A percentile compares a stretch with the other conserved stretches of the same genome.
These are phyloP conservation scores for Polytrichum formosum DNA, from an alignment of 225 moss, liverwort and hornwort genomes.

Conservation along the genomic window DNA sequence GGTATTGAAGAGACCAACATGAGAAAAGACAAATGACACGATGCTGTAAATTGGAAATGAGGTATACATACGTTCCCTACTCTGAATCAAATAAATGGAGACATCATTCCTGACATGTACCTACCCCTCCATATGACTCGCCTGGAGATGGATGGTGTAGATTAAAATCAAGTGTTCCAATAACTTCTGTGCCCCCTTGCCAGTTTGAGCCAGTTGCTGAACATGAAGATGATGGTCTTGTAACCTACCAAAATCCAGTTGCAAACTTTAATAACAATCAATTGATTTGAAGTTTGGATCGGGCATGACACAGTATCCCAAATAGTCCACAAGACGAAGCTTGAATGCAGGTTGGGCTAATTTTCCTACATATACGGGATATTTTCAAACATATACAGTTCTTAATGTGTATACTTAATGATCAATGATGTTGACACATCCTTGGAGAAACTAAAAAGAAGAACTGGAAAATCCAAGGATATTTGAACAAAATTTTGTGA, in stretches of 20 bases:
- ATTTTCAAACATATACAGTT: too few relatives aligned
- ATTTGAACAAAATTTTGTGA: neutral
- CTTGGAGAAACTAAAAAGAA: too few relatives aligned
- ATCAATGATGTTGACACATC: too few relatives aligned
- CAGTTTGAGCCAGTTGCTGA: constrained; percentile 13
- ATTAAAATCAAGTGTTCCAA: constrained; percentile 87
- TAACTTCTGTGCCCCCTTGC: constrained; percentile 45
- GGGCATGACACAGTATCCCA: too few relatives aligned
- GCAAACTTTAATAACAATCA: neutral
- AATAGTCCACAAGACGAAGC: too few relatives aligned
- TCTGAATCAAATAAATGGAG: too few relatives aligned
- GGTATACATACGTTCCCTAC: too few relatives aligned
- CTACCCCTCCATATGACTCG: constrained; percentile 77
- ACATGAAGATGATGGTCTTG: neutral
- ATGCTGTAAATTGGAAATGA: neutral
- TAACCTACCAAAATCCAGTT: neutral
- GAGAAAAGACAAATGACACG: neutral
- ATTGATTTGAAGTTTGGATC: too few relatives aligned
- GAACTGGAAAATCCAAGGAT: neutral
- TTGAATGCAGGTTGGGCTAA: too few relatives aligned
- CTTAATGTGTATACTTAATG: too few relatives aligned
- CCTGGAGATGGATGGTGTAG: constrained; percentile 68
- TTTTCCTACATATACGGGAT: too few relatives aligned
- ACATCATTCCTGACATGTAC: constrained; percentile 12
- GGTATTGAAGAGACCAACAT: neutral